These are phyloP conservation scores for Umbelopsis vinacea DNA, from an alignment of 192 early-diverging fungal species.

Conservation along the genomic window DNA sequence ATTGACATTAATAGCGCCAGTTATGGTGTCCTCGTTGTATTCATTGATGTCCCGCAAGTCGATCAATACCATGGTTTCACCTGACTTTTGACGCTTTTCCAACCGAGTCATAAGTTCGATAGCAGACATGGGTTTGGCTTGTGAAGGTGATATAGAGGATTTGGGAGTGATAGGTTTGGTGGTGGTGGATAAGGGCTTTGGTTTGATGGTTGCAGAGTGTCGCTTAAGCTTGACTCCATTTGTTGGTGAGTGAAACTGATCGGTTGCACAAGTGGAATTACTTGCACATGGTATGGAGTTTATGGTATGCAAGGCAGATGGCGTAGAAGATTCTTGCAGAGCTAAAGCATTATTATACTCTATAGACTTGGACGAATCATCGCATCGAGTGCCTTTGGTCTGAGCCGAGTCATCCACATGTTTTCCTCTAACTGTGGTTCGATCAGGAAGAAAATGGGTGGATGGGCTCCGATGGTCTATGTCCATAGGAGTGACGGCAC, in stretches of 20 bases:
- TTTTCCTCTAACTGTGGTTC: not conserved
- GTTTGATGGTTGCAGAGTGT: not conserved
- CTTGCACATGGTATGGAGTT: not conserved
- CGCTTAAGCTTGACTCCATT: conserved; percentile 15
- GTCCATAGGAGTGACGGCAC: not conserved
- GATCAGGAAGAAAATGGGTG: not conserved
- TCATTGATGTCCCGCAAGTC: conserved; percentile 33
- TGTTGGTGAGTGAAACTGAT: not conserved
- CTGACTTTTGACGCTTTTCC: not conserved
- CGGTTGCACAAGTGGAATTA: not conserved
- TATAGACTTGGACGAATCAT: not conserved
- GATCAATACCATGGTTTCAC: conserved; percentile 18
- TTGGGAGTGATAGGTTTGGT: not conserved
- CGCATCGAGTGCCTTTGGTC: not conserved
- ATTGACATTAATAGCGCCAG: conserved; percentile 55
- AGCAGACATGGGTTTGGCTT: not conserved
- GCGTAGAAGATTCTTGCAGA: not conserved
- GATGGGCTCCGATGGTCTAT: not conserved
- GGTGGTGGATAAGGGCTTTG: not conserved
- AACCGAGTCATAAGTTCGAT: conserved; percentile 9
- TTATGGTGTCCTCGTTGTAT: conserved; percentile 29
- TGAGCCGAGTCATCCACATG: not conserved
- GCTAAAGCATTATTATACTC: not conserved
- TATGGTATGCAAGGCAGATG: not conserved
- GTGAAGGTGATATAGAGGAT: not conserved